Conservation (phyloP, 768 basidiomycete genomes). For the Cystofilobasidium macerans region DNA sequence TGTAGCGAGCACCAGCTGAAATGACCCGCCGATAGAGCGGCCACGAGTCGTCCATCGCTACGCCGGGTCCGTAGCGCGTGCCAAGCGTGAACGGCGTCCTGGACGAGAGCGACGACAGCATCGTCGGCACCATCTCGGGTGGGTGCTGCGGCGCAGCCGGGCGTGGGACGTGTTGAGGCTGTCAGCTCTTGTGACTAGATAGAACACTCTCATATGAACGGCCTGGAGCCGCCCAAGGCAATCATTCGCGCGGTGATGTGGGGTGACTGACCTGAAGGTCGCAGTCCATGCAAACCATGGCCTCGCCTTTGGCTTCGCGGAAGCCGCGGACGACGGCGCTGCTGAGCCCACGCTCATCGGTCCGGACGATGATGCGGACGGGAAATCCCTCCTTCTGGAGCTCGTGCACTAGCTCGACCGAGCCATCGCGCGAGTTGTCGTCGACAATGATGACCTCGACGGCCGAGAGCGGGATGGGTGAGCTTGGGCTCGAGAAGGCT, state of each 20-base stretch:
- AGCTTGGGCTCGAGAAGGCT: slow-evolving; percentile 13
- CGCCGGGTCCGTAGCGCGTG: slow-evolving; percentile 32
- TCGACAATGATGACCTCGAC: slow-evolving; percentile 33
- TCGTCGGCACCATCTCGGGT: slow-evolving; percentile 27
- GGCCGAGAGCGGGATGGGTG: slow-evolving; percentile 5
- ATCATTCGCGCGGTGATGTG: too few species aligned
- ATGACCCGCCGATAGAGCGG: slow-evolving; percentile 33
- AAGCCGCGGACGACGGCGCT: slow-evolving; percentile 33
- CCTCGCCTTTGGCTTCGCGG: slow-evolving; percentile 28
- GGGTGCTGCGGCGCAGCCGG: slow-evolving; percentile 27
- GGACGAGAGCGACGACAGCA: slow-evolving; percentile 27
- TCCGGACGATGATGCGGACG: slow-evolving; percentile 28
- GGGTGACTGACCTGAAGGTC: slow-evolving; percentile 34
- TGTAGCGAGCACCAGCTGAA: slow-evolving; percentile 30
- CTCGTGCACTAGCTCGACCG: slow-evolving; percentile 27
- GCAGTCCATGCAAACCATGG: slow-evolving; percentile 33
- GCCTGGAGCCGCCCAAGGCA: too few species aligned
- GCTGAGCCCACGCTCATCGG: slow-evolving; percentile 30
- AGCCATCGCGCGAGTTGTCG: slow-evolving; percentile 31
- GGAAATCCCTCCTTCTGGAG: slow-evolving; percentile 29
- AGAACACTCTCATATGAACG: too few species aligned
- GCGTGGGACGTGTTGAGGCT: neutral
- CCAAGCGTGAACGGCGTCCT: slow-evolving; percentile 30
- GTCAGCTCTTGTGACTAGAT: too few species aligned
- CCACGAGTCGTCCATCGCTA: slow-evolving; percentile 32